Base-by-base conservation (phyloP, 768 basidiomycete genomes). In the Rhodotorula babjevae region DNA sequence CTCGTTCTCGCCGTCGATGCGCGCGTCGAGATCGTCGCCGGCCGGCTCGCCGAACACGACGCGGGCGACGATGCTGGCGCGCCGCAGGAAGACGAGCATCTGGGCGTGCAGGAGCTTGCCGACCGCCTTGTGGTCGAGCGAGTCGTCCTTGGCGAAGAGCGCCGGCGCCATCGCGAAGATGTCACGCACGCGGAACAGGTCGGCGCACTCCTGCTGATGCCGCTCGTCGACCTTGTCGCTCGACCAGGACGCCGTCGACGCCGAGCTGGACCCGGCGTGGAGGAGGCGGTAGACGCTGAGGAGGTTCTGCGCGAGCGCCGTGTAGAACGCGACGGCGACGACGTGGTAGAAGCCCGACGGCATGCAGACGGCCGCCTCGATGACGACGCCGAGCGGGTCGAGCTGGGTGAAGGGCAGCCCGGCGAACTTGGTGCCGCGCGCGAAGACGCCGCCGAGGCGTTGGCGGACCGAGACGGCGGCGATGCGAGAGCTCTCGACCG, bases 271-370 rank as follows among this genome's bases (percentile, higher is more conserved):
- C 86, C 80, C 90, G 90, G 84, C 87, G 29, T 60, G 47, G 25
- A 25, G 31, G 7, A 90, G 84, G 73, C 89, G 90, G n/a, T 91
- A 87, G 56, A 97, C 83, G 0, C 91, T 91, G 59, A 98, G 86
- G 76, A 91, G 90, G 7, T 88, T 88, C 8, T 93, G 89, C 2
- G 91, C 90, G 61, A 99, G 84, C 75, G 89, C 89, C 10, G 92
- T 91, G 79, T 96, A 97, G 81, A 94, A 98, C 2, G 89, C 86
- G 76, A 97, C 85, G 52, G 91, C 84, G n/a, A 93, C 85, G 58
- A 95, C 89, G 76, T 96, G 90, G 46, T 89, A 87, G 40, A 99
- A 85, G 79, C 93, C 89, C 72, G 93, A 91, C 0, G 93, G 94
- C 0, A 90, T 88, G 58, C 96, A 88, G 4, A 91, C 90, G 0